Base-by-base conservation (phyloP, 208 protist genomes). In the Trypanosoma avium region DNA sequence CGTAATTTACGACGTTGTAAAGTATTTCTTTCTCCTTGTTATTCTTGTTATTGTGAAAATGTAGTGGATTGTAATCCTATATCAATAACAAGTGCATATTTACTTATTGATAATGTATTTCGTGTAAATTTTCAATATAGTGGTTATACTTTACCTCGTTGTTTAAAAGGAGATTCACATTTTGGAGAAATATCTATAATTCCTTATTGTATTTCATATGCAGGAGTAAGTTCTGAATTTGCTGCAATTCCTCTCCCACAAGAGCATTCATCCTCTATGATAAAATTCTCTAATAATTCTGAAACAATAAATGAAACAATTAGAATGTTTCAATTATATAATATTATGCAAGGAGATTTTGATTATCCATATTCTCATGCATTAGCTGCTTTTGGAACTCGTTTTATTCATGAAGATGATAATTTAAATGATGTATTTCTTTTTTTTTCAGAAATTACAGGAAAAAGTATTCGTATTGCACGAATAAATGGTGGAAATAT, bases 351-450 rank as follows among this genome's bases (percentile, higher is more conserved):
- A 24, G 48, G 73, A 1, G 69, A 70, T 1, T 78, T 79, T 24
- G 87, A 93, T 53, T 79, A 72, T 35, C 85, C 88, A 9, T 90
- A 90, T 53, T 61, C 75, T 7, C 79, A 90, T 45, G 69, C 86
- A 17, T 60, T 90, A 3, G 62, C 76, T 7, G 71, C 80, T 5
- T 61, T 35, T 46, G 77, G 80, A 10, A 82, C 57, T 38, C 73
- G 68, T 26, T 90, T 86, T 64, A 48, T 82, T 7, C 86, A 92
- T 55, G 68, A 74, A 47, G 77, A 84, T 58, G 80, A 86, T 45
- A 22, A 29, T 57, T 32, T 59, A 1, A 86, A 75, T 60, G 72
- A 79, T 60, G 63, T 77, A 2, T 84, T 76, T 67, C 54, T 84
- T 17, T 79, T 72, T 70, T 61, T 79, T 68, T 63, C 79, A 62